Evolutionary conservation across 257 asterid genomes (phyloP).

Genomic region (Parsonsia alboflavescens): DNA sequence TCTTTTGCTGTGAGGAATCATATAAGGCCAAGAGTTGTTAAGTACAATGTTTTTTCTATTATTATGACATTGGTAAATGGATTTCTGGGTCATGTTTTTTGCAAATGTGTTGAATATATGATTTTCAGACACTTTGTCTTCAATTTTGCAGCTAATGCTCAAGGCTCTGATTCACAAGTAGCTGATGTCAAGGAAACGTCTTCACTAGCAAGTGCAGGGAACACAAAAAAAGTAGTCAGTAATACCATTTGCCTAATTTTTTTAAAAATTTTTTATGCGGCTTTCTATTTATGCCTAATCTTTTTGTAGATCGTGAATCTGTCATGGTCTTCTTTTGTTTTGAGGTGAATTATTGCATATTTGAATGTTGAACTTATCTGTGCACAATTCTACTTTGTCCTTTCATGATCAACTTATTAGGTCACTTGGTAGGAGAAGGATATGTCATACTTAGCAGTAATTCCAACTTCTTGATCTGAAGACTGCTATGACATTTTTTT

Average conservation of each 20-base stretch:
- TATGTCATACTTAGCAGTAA: neutral
- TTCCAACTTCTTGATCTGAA: neutral
- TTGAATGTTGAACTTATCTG: neutral
- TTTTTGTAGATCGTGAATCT: neutral
- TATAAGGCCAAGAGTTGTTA: neutral
- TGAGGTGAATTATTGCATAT: neutral
- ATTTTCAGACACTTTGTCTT: neutral
- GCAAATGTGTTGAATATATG: neutral
- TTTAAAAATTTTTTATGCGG: conserved; percentile 3
- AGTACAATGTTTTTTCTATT: neutral
- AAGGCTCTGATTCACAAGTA: conserved; percentile 27
- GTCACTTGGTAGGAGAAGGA: neutral
- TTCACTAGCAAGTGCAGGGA: conserved; percentile 38
- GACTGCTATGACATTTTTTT: neutral
- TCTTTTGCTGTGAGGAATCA: neutral
- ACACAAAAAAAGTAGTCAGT: conserved; percentile 46
- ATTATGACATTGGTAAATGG: neutral
- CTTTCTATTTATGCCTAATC: neutral
- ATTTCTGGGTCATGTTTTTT: neutral
- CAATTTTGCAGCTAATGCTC: conserved; percentile 34
- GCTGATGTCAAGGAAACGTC: conserved; percentile 33
- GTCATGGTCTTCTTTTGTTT: neutral
- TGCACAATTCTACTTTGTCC: neutral
- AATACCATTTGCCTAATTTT: conserved; percentile 21
- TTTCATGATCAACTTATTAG: neutral